Conservation (phyloP, 805 yeast species). For the Kluyveromyces siamensis region DNA sequence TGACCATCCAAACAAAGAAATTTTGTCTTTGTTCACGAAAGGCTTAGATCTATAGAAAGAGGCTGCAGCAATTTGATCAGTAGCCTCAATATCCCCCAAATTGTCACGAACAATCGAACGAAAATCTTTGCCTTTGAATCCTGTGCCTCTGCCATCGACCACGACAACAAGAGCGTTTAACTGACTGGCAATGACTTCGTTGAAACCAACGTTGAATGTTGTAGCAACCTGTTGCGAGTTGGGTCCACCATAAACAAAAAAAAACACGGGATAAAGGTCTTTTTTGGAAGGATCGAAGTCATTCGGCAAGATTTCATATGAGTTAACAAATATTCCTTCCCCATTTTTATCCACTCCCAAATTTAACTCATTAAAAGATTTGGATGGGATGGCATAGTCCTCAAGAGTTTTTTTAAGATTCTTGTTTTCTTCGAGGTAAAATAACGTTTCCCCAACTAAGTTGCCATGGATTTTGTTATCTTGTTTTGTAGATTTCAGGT, state of each 20-base stretch:
- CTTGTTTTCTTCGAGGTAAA: conserved; percentile 33
- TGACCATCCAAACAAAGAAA: conserved; percentile 97
- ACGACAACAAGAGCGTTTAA: conserved; percentile 81
- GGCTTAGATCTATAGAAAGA: conserved; percentile 50
- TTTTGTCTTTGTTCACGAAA: conserved; percentile 58
- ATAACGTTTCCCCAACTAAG: conserved; percentile 21
- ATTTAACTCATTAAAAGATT: conserved; percentile 42
- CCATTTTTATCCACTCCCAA: conserved; percentile 42
- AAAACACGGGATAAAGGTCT: conserved; percentile 72
- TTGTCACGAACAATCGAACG: conserved; percentile 73
- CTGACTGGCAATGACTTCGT: conserved; percentile 68
- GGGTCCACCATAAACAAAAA: conserved; percentile 93
- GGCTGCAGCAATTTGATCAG: conserved; percentile 84
- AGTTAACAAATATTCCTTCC: conserved; percentile 45
- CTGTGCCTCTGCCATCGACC: conserved; percentile 97
- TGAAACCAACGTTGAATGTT: conserved; percentile 52
- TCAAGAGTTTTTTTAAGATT: conserved; percentile 32
- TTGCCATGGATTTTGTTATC: conserved; percentile 12
- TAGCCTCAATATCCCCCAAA: conserved; percentile 73
- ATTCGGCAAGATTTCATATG: conserved; percentile 70
- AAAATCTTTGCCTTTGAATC: conserved; percentile 71
- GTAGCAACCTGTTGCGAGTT: conserved; percentile 77
- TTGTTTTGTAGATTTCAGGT: conserved; percentile 34
- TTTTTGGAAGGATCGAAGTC: conserved; percentile 44
- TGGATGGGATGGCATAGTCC: conserved; percentile 49